These are phyloP conservation scores for Apiospora sp. DNA, from an alignment of 2,329 filamentous ascomycete genomes.

Conservation along the genomic window DNA sequence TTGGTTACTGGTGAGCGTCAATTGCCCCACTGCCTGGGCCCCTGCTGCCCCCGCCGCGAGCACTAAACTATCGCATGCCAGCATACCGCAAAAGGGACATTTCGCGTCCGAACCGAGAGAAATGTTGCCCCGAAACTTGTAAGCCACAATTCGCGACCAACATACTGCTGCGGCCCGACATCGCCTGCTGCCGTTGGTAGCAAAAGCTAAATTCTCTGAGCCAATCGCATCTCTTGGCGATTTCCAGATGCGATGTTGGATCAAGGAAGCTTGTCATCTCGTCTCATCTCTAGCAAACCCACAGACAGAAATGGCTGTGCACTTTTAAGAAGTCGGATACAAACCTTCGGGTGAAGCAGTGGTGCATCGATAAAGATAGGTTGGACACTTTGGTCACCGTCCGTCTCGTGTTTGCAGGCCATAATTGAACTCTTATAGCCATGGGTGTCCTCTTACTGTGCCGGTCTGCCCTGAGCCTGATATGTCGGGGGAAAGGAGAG, in stretches of 20 bases:
- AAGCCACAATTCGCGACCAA: background rate
- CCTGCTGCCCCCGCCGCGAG: background rate
- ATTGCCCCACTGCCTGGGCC: background rate
- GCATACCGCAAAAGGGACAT: background rate
- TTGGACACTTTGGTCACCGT: background rate
- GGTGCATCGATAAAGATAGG: background rate
- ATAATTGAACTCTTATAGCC: background rate
- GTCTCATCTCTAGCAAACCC: background rate
- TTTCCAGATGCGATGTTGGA: background rate
- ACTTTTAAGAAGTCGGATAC: too few species aligned
- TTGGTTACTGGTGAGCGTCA: background rate
- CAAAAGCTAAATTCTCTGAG: background rate
- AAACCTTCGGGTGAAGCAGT: background rate
- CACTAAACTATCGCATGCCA: background rate
- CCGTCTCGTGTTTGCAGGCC: background rate
- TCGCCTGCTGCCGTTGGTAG: background rate
- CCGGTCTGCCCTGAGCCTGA: background rate
- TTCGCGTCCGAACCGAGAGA: background rate
- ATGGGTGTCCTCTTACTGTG: background rate
- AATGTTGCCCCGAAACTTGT: background rate
- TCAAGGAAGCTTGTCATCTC: background rate
- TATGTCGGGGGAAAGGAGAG: background rate
- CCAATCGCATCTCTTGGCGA: constrained; percentile 1
- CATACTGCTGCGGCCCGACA: background rate
- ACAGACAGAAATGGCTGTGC: background rate